Evolutionary conservation across 2,329 filamentous ascomycete species (phyloP).

Genomic region (Penicillium sp.): DNA sequence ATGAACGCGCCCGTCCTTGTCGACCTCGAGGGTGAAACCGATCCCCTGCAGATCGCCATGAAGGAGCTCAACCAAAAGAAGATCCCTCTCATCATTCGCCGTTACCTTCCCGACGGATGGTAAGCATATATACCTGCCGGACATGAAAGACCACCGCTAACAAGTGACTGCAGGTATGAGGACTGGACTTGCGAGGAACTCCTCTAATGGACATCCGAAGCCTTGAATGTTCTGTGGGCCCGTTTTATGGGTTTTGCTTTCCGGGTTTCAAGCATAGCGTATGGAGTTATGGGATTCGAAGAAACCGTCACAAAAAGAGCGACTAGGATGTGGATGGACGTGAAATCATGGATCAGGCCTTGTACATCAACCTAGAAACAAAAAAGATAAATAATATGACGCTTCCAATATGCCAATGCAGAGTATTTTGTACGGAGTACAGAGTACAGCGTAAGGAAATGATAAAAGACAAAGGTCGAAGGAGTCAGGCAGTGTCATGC

Average conservation of each 20-base stretch:
- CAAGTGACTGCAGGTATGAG: conserved; percentile 70
- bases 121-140: conserved; percentile 53
- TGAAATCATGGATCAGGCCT: conserved; percentile 16
- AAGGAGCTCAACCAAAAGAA: conserved; percentile 99
- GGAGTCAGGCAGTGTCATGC: not conserved
- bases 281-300: conserved; percentile 40
- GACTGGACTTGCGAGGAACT: conserved; percentile 99
- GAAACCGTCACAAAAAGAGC: conserved; percentile 24
- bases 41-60: conserved; percentile 94
- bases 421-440: no score
- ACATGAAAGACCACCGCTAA: conserved; percentile 10
- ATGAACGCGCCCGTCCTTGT: conserved; percentile 98
- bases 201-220: conserved; percentile 47
- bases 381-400: conserved; percentile 23
- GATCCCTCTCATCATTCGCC: conserved; percentile 90
- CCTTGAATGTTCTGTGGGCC: conserved; percentile 16
- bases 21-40: conserved; percentile 95
- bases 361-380: conserved; percentile 25
- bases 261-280: conserved; percentile 42
- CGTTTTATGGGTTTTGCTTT: conserved; percentile 21
- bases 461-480: no score
- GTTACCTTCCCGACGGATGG: conserved; percentile 96
- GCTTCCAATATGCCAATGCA: not conserved
- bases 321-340: conserved; percentile 11
- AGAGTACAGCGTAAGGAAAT: no score